Percentiles rank a stretch among this genome's conserved stretches.
Evolutionary conservation across 2,329 filamentous ascomycete genomes (phyloP).

Genomic region (Ceratocystis papillata): DNA sequence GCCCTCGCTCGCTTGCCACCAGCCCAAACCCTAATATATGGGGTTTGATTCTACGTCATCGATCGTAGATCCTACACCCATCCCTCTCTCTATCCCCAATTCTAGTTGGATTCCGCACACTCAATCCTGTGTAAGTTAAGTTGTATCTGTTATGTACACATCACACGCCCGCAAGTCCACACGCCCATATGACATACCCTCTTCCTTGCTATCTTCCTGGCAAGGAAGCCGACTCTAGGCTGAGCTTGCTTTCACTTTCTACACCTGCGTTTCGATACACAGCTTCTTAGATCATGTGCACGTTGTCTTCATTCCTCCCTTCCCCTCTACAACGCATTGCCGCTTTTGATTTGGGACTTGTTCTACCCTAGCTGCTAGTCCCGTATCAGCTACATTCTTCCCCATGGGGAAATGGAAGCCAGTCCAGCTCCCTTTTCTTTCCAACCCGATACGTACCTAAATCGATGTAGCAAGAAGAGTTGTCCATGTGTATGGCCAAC

Average conservation of each 20-base stretch:
- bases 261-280: background rate
- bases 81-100: conserved; percentile 1
- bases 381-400: conserved; percentile 11
- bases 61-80: conserved; percentile 9
- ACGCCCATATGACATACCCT: background rate
- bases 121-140: conserved; percentile 1
- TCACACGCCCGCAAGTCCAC: background rate
- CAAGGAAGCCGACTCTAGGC: background rate
- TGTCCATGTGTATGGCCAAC: background rate
- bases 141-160: background rate
- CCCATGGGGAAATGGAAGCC: conserved; percentile 16
- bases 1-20: background rate
- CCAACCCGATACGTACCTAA: background rate
- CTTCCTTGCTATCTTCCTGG: background rate
- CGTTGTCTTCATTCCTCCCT: background rate
- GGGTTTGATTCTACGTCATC: background rate
- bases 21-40: conserved; percentile 1
- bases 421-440: background rate
- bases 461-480: too few species aligned
- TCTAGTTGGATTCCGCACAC: background rate
- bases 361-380: conserved; percentile 6
- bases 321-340: background rate
- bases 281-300: background rate
- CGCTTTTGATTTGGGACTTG: conserved; percentile 5
- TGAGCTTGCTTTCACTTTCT: background rate